These are phyloP conservation scores for Petunia axillaris DNA, from an alignment of 257 asterid genomes.

Conservation along the genomic window DNA sequence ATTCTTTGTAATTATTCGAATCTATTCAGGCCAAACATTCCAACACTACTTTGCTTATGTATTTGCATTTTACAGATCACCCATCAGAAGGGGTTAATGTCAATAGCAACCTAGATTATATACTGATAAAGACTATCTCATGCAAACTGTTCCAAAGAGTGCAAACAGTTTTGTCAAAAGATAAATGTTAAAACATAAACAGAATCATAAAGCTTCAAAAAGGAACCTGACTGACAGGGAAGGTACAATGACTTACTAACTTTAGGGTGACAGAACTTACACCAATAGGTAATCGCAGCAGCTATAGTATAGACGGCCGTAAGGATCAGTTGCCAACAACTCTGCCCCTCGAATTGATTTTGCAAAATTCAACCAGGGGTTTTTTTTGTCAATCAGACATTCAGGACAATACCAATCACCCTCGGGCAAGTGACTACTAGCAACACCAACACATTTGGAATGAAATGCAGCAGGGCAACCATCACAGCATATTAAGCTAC, in stretches of 20 bases:
- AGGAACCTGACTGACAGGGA: slow-evolving; percentile 2
- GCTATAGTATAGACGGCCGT: slow-evolving; percentile 69
- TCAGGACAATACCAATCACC: slow-evolving; percentile 99
- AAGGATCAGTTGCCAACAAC: slow-evolving; percentile 77
- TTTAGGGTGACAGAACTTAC: slow-evolving; percentile 62
- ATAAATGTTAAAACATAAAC: slow-evolving; percentile 15
- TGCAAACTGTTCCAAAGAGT: slow-evolving; percentile 7
- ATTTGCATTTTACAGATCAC: slow-evolving; percentile 6
- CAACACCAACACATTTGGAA: slow-evolving; percentile 91
- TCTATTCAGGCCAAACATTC: not conserved
- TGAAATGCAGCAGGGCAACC: slow-evolving; percentile 99
- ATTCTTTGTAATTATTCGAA: slow-evolving; percentile 12
- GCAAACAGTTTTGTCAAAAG: not conserved
- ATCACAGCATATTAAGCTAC: slow-evolving; percentile 93
- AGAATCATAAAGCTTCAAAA: slow-evolving; percentile 4
- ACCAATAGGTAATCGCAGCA: slow-evolving; percentile 89
- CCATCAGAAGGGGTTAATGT: slow-evolving; percentile 6
- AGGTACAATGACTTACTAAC: slow-evolving; percentile 18
- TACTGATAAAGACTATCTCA: not conserved
- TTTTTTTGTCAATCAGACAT: slow-evolving; percentile 70
- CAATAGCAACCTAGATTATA: slow-evolving; percentile 4
- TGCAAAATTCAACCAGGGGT: slow-evolving; percentile 62
- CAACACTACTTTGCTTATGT: not conserved
- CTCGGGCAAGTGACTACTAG: slow-evolving; percentile 81
- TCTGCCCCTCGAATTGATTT: slow-evolving; percentile 80